These are phyloP conservation scores for Amaranthus palmeri DNA, from an alignment of 148 eudicot species.

Conservation along the genomic window DNA sequence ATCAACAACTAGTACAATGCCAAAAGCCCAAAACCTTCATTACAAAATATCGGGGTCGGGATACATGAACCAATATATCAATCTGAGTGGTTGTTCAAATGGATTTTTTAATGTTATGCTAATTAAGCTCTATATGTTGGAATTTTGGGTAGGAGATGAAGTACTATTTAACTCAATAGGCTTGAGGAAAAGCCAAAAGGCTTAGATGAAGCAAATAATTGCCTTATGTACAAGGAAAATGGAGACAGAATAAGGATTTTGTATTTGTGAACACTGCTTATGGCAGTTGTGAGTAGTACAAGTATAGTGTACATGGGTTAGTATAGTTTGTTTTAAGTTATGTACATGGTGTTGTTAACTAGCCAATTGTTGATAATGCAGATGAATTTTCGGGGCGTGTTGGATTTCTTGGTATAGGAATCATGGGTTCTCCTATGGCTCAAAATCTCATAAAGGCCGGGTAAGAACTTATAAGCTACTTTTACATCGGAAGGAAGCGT, in stretches of 20 bases:
- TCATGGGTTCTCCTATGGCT: constrained; percentile 98
- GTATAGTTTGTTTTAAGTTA: not conserved
- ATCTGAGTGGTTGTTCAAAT: no score
- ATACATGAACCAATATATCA: no score
- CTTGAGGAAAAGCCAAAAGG: not conserved
- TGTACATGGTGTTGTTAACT: constrained; percentile 1
- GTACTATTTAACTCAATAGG: not conserved
- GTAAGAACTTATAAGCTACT: constrained; percentile 33
- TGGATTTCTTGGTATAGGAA: constrained; percentile 94
- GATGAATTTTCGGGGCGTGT: constrained; percentile 57
- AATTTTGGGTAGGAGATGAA: no score
- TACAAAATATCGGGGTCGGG: no score
- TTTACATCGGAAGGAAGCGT: not conserved
- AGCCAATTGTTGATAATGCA: constrained; percentile 23
- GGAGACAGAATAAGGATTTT: not conserved
- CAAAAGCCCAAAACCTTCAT: no score
- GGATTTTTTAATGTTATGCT: no score
- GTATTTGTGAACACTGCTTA: not conserved
- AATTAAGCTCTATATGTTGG: no score
- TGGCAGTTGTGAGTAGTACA: not conserved
- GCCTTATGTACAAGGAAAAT: not conserved
- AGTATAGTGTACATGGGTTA: not conserved
- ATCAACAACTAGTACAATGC: not conserved
- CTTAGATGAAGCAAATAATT: not conserved
- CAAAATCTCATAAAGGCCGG: constrained; percentile 86